Evolutionary conservation across 176 grass and related monocot species (phyloP), one percentile per base, ranked within the genome.

Genomic region (Oryza meyeriana): DNA sequence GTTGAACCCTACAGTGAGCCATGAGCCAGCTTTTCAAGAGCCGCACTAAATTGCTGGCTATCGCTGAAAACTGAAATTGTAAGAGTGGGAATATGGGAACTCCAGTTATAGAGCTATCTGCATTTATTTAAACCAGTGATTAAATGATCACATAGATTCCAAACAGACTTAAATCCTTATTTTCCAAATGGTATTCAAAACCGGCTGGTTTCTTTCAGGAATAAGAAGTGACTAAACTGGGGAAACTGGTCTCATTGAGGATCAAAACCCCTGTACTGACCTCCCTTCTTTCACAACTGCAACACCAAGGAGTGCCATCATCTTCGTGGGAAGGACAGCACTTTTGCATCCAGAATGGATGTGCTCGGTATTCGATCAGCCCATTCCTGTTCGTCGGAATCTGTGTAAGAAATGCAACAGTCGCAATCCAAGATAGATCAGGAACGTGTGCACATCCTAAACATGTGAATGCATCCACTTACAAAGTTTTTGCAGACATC

Each of bases 241-340:
- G 71, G 12, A 10, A 78, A 16, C 9, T 59, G 22, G 5, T 69
- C 61, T 84, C 75, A 27, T 69, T 75, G 47, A 31, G 25, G 31
- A 88, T 74, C 31, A 48, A 80, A 75, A 70, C 81, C 10, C 34
- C 4, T 81, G 38, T 35, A 81, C 83, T 77, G 33, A 99, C 96
- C 96, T 99, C 93, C 93, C 95, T 91, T 82, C 93, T 74, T 88
- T 99, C 96, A 87, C 96, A 99, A 75, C 96, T 95, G 83, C 96
- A 99, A 40, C 96, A 99, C 70, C 89, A 89, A 52, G 91, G 93
- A 86, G 96, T 99, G 66, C 82, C 85, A 80, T 99, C 96, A 71
- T 85, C 50, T 88, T 95, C 93, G 74, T 99, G 96, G 65, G 83
- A 88, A 68, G 96, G 96, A 31, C 96, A 99, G 72, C 95, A 99